These are phyloP conservation scores for Fusarium camptoceras DNA, from an alignment of 2,329 filamentous ascomycete species.

Conservation along the genomic window DNA sequence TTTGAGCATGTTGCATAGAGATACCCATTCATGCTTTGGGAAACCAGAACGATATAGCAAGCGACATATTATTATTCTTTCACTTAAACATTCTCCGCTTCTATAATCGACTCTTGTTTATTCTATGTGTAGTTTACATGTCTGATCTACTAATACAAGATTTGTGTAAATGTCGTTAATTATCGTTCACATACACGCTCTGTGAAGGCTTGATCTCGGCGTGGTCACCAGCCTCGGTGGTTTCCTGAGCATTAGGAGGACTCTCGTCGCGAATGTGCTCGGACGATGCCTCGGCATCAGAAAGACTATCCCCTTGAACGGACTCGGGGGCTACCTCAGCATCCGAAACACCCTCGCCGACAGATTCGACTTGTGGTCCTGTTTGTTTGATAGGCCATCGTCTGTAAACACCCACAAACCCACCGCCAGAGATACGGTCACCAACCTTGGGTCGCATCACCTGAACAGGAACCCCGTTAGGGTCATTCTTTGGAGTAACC, in stretches of 20 bases:
- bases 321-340: background rate
- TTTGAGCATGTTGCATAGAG: constrained; percentile 49
- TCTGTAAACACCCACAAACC: constrained; percentile 56
- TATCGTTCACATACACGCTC: background rate
- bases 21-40: constrained; percentile 49
- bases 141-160: constrained; percentile 8
- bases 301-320: background rate
- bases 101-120: background rate
- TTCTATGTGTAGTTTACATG: background rate
- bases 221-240: background rate
- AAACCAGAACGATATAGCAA: constrained; percentile 48
- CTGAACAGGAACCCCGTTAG: constrained; percentile 47
- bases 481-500: constrained; percentile 50
- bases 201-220: background rate
- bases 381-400: constrained; percentile 45
- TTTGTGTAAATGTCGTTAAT: background rate
- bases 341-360: constrained; percentile 16
- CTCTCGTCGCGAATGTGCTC: constrained; percentile 11
- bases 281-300: constrained; percentile 6
- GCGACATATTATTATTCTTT: constrained; percentile 45
- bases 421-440: constrained; percentile 54
- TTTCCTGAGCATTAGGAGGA: constrained; percentile 7
- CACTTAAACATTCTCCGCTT: background rate
- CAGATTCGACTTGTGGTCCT: constrained; percentile 7
- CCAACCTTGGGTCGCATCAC: constrained; percentile 58